Evolutionary conservation across 2,329 filamentous ascomycete species (phyloP).

Genomic region (Trichothecium sympodiale): DNA sequence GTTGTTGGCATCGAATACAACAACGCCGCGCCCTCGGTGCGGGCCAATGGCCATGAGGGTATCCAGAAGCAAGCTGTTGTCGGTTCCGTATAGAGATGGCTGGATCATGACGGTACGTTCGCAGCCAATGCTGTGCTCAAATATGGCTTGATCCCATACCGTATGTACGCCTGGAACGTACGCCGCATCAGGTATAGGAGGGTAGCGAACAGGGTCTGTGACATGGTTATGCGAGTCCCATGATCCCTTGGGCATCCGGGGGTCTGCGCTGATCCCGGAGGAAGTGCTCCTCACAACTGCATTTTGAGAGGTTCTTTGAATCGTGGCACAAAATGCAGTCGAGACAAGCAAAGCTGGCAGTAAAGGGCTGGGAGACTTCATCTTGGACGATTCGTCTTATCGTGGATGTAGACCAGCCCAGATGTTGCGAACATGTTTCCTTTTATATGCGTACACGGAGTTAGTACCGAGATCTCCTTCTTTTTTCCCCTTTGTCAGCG

Average conservation of each 20-base stretch:
- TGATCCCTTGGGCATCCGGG: slow-evolving; percentile 28
- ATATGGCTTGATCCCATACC: slow-evolving; percentile 36
- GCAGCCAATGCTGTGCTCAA: slow-evolving; percentile 39
- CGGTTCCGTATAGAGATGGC: slow-evolving; percentile 48
- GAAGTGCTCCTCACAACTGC: too few relatives aligned
- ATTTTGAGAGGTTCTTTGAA: too few relatives aligned
- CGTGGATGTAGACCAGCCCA: too few relatives aligned
- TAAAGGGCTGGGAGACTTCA: too few relatives aligned
- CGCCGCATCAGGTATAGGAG: slow-evolving; percentile 32
- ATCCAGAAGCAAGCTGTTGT: slow-evolving; percentile 48
- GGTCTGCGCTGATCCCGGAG: too few relatives aligned
- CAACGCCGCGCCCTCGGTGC: slow-evolving; percentile 39
- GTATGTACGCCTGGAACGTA: slow-evolving; percentile 40
- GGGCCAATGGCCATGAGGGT: slow-evolving; percentile 38
- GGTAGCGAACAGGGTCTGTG: slow-evolving; percentile 38
- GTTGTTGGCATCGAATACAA: slow-evolving; percentile 34
- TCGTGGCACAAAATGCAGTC: too few relatives aligned
- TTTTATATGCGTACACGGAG: too few relatives aligned
- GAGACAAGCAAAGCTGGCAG: too few relatives aligned
- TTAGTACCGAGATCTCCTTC: too few relatives aligned
- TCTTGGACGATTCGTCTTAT: too few relatives aligned
- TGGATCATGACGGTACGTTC: slow-evolving; percentile 48
- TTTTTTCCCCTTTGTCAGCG: too few relatives aligned
- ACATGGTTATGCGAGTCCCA: slow-evolving; percentile 58
- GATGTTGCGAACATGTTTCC: too few relatives aligned